A percentile compares a stretch with the other conserved stretches of the same genome.
phyloP scores from a whole-genome alignment of 2,329 filamentous ascomycete genomes.

The Xylaria multiplex region DNA sequence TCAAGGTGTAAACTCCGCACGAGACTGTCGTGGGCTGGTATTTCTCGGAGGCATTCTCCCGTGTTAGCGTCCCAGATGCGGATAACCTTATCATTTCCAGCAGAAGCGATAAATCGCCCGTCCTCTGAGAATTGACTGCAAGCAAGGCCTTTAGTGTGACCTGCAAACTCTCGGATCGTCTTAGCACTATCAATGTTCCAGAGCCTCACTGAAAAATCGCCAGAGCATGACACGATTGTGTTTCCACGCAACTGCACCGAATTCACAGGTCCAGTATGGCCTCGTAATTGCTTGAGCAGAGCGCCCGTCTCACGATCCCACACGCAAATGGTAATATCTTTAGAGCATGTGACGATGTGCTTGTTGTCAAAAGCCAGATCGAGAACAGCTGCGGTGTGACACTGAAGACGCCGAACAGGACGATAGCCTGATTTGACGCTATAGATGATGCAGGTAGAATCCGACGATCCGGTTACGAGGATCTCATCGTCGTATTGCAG shows the following conservation, averaged over 20 bases:
- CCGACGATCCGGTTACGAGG: conserved; percentile 93
- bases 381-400: conserved; percentile 88
- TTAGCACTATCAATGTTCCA: conserved; percentile 94
- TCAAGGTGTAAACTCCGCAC: conserved; percentile 94
- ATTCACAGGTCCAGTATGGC: conserved; percentile 93
- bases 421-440: conserved; percentile 81
- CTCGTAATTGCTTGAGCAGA: conserved; percentile 80
- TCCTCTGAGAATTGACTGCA: conserved; percentile 97
- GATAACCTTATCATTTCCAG: conserved; percentile 94
- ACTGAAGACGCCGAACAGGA: conserved; percentile 79
- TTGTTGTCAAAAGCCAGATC: conserved; percentile 93
- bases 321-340: conserved; percentile 92
- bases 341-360: conserved; percentile 96
- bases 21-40: conserved; percentile 83
- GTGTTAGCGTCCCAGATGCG: conserved; percentile 96
- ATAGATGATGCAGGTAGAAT: conserved; percentile 91
- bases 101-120: conserved; percentile 90
- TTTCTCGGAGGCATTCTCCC: conserved; percentile 81
- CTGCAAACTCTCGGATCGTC: conserved; percentile 88
- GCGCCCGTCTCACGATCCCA: conserved; percentile 87
- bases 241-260: conserved; percentile 95
- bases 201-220: conserved; percentile 91
- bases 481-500: conserved; percentile 94
- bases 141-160: conserved; percentile 91
- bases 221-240: conserved; percentile 90